phyloP scores from a whole-genome alignment of 805 yeast genomes.

The Kregervanrija fluxuum region DNA sequence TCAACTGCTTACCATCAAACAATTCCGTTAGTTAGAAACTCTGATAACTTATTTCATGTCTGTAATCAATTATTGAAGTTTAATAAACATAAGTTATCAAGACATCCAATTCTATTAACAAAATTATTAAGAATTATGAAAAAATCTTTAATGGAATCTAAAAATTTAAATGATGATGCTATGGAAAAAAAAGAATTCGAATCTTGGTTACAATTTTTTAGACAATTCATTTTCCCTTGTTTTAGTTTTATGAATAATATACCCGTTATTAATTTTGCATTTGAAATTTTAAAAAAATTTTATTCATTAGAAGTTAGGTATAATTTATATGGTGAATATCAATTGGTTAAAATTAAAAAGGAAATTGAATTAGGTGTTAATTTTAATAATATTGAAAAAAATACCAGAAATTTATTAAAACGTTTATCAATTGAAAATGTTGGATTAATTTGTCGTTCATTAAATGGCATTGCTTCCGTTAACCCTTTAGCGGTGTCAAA shows the following conservation, averaged over 20 bases:
- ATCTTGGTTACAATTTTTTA: slow-evolving; percentile 53
- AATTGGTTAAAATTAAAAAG: slow-evolving; percentile 48
- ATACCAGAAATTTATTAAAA: slow-evolving; percentile 71
- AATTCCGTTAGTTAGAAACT: background rate
- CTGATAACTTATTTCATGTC: slow-evolving; percentile 36
- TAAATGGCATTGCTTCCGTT: slow-evolving; percentile 64
- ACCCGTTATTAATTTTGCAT: slow-evolving; percentile 54
- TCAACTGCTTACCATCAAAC: slow-evolving; percentile 22
- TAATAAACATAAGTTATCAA: slow-evolving; percentile 48
- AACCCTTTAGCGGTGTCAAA: slow-evolving; percentile 76
- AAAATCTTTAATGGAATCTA: slow-evolving; percentile 25
- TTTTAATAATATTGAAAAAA: slow-evolving; percentile 62
- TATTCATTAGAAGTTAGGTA: slow-evolving; percentile 61
- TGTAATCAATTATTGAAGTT: slow-evolving; percentile 39
- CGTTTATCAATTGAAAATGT: slow-evolving; percentile 78
- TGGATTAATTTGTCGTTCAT: slow-evolving; percentile 58
- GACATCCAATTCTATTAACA: slow-evolving; percentile 40
- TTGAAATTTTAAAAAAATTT: slow-evolving; percentile 35
- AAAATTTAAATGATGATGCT: slow-evolving; percentile 4
- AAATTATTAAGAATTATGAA: slow-evolving; percentile 57
- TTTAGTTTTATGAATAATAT: slow-evolving; percentile 50
- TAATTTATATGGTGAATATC: slow-evolving; percentile 74
- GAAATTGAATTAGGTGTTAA: slow-evolving; percentile 50
- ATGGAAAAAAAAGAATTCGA: slow-evolving; percentile 7
- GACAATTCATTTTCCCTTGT: slow-evolving; percentile 63